phyloP scores from a whole-genome alignment of 306 rosid species.

The Prunus fruticosa region DNA sequence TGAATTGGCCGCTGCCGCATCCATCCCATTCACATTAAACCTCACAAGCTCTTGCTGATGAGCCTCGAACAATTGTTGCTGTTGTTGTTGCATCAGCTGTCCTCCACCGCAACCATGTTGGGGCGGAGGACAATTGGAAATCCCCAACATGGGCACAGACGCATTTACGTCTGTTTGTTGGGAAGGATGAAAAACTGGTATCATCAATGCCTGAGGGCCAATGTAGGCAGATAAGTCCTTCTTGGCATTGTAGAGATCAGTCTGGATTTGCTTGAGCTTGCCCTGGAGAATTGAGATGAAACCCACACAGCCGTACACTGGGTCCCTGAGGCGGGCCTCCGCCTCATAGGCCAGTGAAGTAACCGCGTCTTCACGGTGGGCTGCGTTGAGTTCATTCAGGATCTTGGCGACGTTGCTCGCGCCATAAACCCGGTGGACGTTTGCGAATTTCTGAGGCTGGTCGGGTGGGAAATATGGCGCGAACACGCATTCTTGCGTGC shows the following conservation, averaged over 20 bases:
- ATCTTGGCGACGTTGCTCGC: slow-evolving; percentile 88
- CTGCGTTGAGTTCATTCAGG: slow-evolving; percentile 59
- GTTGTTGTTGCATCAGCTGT: slow-evolving; percentile 40
- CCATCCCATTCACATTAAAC: slow-evolving; percentile 55
- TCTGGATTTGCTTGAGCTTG: slow-evolving; percentile 52
- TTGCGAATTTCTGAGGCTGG: slow-evolving; percentile 74
- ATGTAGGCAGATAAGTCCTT: slow-evolving; percentile 64
- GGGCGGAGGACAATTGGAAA: slow-evolving; percentile 12
- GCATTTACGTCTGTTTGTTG: slow-evolving; percentile 11
- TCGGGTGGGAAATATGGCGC: slow-evolving; percentile 97
- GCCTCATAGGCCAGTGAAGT: slow-evolving; percentile 86
- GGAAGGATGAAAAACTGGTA: slow-evolving; percentile 22
- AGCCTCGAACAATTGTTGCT: slow-evolving; percentile 56
- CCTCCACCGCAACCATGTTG: background rate
- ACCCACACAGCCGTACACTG: slow-evolving; percentile 90
- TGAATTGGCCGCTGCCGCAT: slow-evolving; percentile 27
- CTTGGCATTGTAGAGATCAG: slow-evolving; percentile 56
- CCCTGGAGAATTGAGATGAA: slow-evolving; percentile 71
- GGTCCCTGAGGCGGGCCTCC: slow-evolving; percentile 73
- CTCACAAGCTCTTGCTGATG: slow-evolving; percentile 52
- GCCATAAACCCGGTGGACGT: slow-evolving; percentile 85
- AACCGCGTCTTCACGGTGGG: slow-evolving; percentile 78
- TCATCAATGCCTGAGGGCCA: slow-evolving; percentile 62
- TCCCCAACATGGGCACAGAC: slow-evolving; percentile 20
- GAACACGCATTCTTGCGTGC: slow-evolving; percentile 89